Percentiles rank a stretch among this genome's conserved stretches.
phyloP scores from a whole-genome alignment of 768 basidiomycete species.

The Exidia glandulosa region DNA sequence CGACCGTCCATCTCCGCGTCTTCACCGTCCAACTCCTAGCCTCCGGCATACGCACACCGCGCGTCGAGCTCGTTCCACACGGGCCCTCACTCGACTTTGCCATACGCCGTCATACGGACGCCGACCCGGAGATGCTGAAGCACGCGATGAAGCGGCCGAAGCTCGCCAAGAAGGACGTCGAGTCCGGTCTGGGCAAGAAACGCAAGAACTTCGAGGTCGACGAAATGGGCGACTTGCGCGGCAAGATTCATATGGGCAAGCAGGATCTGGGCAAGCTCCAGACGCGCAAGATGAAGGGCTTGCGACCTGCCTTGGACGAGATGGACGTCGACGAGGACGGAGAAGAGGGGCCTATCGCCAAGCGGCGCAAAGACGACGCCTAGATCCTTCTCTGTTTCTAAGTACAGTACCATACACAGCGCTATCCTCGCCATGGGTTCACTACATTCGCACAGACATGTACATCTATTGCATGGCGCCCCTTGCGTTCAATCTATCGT shows the following conservation, averaged over 20 bases:
- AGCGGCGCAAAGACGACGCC: background rate
- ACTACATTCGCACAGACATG: too few species aligned
- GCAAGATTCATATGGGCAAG: slow-evolving; percentile 76
- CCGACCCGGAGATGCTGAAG: slow-evolving; percentile 73
- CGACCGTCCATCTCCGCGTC: slow-evolving; percentile 79
- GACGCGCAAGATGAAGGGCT: slow-evolving; percentile 92
- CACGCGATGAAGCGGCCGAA: slow-evolving; percentile 76
- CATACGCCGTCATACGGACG: slow-evolving; percentile 59
- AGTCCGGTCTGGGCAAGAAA: slow-evolving; percentile 83
- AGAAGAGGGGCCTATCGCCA: background rate
- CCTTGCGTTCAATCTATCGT: too few species aligned
- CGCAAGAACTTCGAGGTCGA: slow-evolving; percentile 93
- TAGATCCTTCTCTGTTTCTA: too few species aligned
- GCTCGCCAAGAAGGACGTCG: slow-evolving; percentile 78
- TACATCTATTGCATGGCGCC: too few species aligned
- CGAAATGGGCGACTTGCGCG: slow-evolving; percentile 94
- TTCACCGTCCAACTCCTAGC: slow-evolving; percentile 66
- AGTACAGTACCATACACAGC: too few species aligned
- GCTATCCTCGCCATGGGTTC: too few species aligned
- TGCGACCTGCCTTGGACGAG: slow-evolving; percentile 37
- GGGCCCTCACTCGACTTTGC: slow-evolving; percentile 82
- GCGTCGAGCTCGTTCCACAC: slow-evolving; percentile 76
- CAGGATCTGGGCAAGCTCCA: slow-evolving; percentile 84
- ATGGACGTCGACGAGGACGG: slow-evolving; percentile 6
- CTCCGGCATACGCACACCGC: slow-evolving; percentile 72